phyloP scores from a whole-genome alignment of 345 rosid genomes.

The Syzygium jambos region DNA sequence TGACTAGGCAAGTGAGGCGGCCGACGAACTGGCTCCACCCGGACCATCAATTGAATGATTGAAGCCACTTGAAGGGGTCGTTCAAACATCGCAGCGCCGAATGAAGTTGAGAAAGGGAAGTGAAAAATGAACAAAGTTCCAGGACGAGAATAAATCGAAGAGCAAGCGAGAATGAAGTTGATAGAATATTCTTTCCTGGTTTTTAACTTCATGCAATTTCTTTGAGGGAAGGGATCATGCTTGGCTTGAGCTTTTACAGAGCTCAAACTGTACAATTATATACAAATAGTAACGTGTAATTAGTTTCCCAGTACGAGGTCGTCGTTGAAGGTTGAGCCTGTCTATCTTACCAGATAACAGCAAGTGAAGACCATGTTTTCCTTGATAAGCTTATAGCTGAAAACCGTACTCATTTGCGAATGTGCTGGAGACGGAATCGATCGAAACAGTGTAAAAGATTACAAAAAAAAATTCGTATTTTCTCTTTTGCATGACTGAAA shows the following conservation, averaged over 20 bases:
- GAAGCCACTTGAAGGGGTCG: neutral
- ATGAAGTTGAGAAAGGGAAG: neutral
- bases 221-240: neutral
- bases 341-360: neutral
- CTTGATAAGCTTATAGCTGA: neutral
- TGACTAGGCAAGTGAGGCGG: neutral
- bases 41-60: neutral
- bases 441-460: fast-evolving
- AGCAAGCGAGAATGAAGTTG: neutral
- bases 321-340: neutral
- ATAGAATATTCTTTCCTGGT: neutral
- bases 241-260: neutral
- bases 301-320: neutral
- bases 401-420: neutral
- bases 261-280: neutral
- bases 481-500: neutral
- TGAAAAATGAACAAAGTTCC: neutral
- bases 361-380: neutral
- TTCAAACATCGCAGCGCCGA: neutral
- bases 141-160: neutral
- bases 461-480: neutral
- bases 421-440: fast-evolving
- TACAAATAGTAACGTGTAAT: neutral
- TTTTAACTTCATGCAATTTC: neutral
- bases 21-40: neutral